Conservation (phyloP, 1,139 yeast genomes). For the Ogataea hybrid region DNA sequence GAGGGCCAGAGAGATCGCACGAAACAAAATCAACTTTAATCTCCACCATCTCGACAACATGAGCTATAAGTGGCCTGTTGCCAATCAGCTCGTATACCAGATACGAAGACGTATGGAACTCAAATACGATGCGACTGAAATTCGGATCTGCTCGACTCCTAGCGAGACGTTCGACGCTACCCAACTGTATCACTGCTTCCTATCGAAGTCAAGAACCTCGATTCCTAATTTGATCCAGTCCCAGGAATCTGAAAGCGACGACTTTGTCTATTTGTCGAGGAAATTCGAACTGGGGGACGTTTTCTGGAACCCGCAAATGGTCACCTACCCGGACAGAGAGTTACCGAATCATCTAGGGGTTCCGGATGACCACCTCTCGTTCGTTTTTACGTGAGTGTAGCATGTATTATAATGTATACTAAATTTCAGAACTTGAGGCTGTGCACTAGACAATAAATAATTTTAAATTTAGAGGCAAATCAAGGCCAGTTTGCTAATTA, state of each 20-base stretch:
- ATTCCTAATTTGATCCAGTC: constrained; percentile 12
- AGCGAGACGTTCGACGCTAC: background rate
- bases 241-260: constrained; percentile 4
- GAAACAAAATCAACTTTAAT: constrained; percentile 17
- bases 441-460: constrained; percentile 1
- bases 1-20: constrained; percentile 20
- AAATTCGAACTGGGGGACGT: constrained; percentile 3
- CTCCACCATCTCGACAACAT: constrained; percentile 17
- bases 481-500: background rate
- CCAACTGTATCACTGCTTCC: constrained; percentile 1
- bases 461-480: constrained; percentile 2
- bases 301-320: constrained; percentile 10
- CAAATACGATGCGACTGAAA: background rate
- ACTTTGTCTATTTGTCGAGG: constrained; percentile 5
- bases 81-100: constrained; percentile 11
- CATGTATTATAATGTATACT: background rate
- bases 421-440: constrained; percentile 1
- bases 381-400: background rate
- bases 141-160: background rate
- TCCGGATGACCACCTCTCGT: constrained; percentile 1
- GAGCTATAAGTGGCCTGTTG: constrained; percentile 23
- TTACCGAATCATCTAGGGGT: background rate
- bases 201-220: constrained; percentile 10
- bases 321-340: background rate
- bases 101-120: constrained; percentile 5